Conservation (phyloP, 805 yeast genomes). For the Nakazawaea anatomiae region DNA sequence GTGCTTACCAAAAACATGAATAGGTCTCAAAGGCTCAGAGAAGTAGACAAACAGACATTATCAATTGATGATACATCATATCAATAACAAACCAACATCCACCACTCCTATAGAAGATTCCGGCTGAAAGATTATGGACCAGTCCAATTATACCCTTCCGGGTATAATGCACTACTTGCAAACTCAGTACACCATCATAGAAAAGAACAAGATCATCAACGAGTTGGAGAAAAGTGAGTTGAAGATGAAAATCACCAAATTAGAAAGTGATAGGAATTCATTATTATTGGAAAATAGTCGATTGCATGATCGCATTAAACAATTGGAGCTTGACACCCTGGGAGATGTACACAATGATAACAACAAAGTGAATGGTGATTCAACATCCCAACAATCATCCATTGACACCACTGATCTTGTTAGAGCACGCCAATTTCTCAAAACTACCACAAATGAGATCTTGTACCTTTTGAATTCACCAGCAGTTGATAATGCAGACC, state of each 20-base stretch:
- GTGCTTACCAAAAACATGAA: not conserved
- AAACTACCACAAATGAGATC: conserved; percentile 30
- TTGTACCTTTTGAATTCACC: conserved; percentile 28
- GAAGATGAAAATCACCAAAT: conserved; percentile 43
- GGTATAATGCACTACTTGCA: conserved; percentile 56
- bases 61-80: not conserved
- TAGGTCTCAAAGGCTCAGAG: too few relatives aligned
- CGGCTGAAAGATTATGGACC: conserved; percentile 7
- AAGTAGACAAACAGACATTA: not conserved
- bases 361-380: conserved; percentile 11
- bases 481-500: conserved; percentile 23
- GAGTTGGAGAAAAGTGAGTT: conserved; percentile 48
- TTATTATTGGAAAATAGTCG: conserved; percentile 35
- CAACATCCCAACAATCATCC: not conserved
- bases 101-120: not conserved
- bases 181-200: conserved; percentile 47
- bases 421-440: conserved; percentile 27
- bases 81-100: too few relatives aligned
- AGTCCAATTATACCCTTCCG: conserved; percentile 38
- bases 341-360: not conserved
- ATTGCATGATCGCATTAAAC: conserved; percentile 31
- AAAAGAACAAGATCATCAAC: conserved; percentile 39
- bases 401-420: conserved; percentile 14
- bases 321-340: conserved; percentile 6
- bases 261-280: conserved; percentile 47